Evolutionary conservation across 2,329 filamentous ascomycete genomes (phyloP).

Genomic region (Ceratocystis destructans): DNA sequence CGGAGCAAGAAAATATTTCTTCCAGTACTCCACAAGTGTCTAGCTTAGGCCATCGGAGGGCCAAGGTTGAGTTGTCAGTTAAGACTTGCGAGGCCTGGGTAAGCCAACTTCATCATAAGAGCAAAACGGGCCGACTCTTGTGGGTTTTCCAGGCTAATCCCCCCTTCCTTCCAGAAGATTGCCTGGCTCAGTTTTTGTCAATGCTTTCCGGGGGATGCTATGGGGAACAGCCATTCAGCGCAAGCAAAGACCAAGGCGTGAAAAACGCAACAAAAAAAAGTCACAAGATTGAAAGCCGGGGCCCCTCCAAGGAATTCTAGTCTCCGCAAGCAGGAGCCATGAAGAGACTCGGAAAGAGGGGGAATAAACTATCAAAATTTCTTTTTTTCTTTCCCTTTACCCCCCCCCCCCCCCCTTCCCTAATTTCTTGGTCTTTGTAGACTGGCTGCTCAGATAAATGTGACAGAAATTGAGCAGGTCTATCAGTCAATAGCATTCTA

Average conservation of each 20-base stretch:
- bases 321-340: not conserved
- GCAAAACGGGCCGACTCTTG: not conserved
- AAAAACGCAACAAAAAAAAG: not conserved
- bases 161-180: not conserved
- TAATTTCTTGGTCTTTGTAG: not conserved
- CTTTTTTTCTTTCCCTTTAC: not conserved
- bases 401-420: not conserved
- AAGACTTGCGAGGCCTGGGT: not conserved
- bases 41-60: not conserved
- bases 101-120: not conserved
- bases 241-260: not conserved
- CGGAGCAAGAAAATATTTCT: not conserved
- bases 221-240: not conserved
- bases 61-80: not conserved
- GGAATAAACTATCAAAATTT: not conserved
- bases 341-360: not conserved
- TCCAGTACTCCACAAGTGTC: not conserved
- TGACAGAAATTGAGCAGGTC: not conserved
- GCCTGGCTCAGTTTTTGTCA: not conserved
- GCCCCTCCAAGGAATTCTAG: not conserved
- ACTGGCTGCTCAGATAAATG: not conserved
- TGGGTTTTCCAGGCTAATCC: not conserved
- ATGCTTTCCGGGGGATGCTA: not conserved
- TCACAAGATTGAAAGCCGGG: conserved; percentile 1
- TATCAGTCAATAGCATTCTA: not conserved